These are phyloP conservation scores for Phalaenopsis equestris DNA, from an alignment of 106 monocot species.

Conservation along the genomic window DNA sequence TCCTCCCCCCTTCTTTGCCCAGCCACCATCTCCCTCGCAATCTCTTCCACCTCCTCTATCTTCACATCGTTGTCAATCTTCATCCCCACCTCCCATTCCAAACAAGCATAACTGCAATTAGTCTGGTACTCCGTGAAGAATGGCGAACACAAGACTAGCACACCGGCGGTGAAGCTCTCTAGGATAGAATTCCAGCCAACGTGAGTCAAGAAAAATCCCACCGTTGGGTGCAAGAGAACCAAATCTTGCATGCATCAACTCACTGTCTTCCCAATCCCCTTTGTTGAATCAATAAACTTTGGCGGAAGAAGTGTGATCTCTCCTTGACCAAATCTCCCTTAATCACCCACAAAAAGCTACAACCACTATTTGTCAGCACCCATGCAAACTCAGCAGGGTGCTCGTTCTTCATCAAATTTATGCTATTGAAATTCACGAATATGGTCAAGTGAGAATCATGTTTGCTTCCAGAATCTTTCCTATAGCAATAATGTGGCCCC, in stretches of 20 bases:
- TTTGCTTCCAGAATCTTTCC: too few relatives aligned
- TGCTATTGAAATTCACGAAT: conserved; percentile 26
- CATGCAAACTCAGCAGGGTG: conserved; percentile 8
- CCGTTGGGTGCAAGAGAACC: too few relatives aligned
- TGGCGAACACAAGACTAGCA: conserved; percentile 27
- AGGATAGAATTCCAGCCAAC: conserved; percentile 26
- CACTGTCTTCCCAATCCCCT: conserved; percentile 3
- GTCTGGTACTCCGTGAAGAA: conserved; percentile 17
- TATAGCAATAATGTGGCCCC: too few relatives aligned
- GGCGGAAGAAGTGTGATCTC: conserved; percentile 7
- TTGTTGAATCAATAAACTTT: conserved; percentile 11
- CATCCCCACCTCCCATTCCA: conserved; percentile 12
- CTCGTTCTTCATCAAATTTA: conserved; percentile 17
- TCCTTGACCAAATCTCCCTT: too few relatives aligned
- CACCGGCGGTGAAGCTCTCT: conserved; percentile 17
- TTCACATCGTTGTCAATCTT: conserved; percentile 11
- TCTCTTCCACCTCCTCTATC: conserved; percentile 3
- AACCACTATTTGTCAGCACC: too few relatives aligned
- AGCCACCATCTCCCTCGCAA: conserved; percentile 4
- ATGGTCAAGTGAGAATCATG: conserved; percentile 13
- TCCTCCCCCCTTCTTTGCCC: neutral
- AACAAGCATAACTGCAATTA: conserved; percentile 1
- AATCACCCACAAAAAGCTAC: too few relatives aligned
- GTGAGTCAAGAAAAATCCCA: conserved; percentile 28
- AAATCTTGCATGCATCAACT: conserved; percentile 27